Base-by-base conservation (phyloP, 257 asterid genomes). In the Nemophila menziesii region DNA sequence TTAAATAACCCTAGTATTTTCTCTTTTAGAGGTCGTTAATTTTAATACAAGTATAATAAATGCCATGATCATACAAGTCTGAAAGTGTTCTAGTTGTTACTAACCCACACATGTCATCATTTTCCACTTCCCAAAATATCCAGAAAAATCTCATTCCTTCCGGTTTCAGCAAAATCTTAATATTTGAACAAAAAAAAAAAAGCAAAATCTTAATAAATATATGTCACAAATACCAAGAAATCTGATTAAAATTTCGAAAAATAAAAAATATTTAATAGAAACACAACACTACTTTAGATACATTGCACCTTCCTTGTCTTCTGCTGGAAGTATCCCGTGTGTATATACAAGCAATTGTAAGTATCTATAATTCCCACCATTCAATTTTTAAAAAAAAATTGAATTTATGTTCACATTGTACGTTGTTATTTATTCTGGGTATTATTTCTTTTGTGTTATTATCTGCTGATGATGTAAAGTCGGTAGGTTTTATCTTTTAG, bases 401-500 rank as follows among this genome's bases (percentile, higher is more conserved):
- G 23, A 21, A 18, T 37, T 58, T 13, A 44, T 44, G 16, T 50
- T 12, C 24, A 11, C 5, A 49, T 39, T 52, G 20, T 58, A 64
- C 68, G 48, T 49, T 20, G 20, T 39, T 33, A 29, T 19, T 9
- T 22, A 44, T n/a, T 52, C 49, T 38, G 23, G 33, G 33, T 45
- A 29, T 49, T 57, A 39, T 52, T 55, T 42, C 21, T 27, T 33
- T 11, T 20, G 12, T 3, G 8, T 1, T 41, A 14, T 46, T 62
- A n/a, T 18, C 12, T 39, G 48, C 43, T 54, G 21, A n/a, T 22
- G 33, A 33, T 7, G 36, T 29, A 29, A 47, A 58, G 56, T 49
- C 27, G 62, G 66, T 39, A 47, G 27, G 37, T 48, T 69, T 55
- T 62, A 63, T 42, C 60, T 56, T 65, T 46, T 60, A 33, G 37